phyloP scores from a whole-genome alignment of 2,329 filamentous ascomycete genomes.

The Coniochaeta sp. region DNA sequence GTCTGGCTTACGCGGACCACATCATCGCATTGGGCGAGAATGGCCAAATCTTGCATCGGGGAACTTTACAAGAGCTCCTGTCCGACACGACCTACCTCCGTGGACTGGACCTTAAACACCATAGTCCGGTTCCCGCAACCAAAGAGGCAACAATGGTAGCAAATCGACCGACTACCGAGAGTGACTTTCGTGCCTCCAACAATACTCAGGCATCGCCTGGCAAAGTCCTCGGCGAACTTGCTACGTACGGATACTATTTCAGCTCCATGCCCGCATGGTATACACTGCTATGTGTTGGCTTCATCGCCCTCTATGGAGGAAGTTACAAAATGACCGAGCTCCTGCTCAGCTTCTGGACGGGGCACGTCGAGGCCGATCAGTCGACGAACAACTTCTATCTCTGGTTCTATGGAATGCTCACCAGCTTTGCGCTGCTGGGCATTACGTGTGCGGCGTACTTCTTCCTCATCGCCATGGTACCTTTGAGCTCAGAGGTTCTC shows the following conservation, averaged over 20 bases:
- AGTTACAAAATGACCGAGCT: slow-evolving; percentile 6
- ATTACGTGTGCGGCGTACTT: slow-evolving; percentile 5
- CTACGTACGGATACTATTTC: neutral
- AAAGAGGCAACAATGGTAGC: no score
- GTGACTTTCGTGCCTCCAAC: neutral
- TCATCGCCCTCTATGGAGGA: slow-evolving; percentile 3
- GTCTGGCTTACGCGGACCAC: slow-evolving; percentile 28
- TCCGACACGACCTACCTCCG: slow-evolving; percentile 25
- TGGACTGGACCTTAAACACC: slow-evolving; percentile 15
- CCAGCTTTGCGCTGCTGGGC: neutral
- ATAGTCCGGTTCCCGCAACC: no score
- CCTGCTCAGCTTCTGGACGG: slow-evolving; percentile 5
- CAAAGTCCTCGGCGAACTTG: neutral
- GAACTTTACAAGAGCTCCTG: slow-evolving; percentile 25
- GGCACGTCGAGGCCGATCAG: neutral
- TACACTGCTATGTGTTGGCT: slow-evolving; percentile 1
- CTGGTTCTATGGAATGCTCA: slow-evolving; percentile 5
- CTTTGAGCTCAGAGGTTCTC: slow-evolving; percentile 7
- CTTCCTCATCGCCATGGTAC: slow-evolving; percentile 5
- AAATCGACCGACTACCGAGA: no score
- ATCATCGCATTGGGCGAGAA: slow-evolving; percentile 27
- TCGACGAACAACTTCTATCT: slow-evolving; percentile 4
- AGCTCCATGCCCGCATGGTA: slow-evolving; percentile 4
- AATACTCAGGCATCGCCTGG: neutral
- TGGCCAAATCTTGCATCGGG: slow-evolving; percentile 28